A percentile compares a stretch with the other conserved stretches of the same genome.
Conservation (phyloP, 2,329 filamentous ascomycete species). For the Monilinia aucupariae region DNA sequence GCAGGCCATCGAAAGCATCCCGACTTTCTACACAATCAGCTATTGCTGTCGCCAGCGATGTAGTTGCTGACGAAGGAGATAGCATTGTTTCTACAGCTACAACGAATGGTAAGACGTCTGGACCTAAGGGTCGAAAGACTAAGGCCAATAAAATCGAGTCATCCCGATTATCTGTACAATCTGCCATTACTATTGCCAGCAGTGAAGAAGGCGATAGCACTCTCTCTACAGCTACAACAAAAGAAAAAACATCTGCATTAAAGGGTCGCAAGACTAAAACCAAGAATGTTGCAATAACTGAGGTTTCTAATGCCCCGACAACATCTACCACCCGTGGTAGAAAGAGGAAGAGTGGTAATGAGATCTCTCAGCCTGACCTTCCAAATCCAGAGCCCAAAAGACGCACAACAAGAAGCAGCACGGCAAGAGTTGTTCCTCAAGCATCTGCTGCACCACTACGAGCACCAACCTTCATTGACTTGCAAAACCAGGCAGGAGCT, state of each 20-base stretch:
- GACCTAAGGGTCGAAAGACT: slow-evolving; percentile 43
- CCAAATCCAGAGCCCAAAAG: slow-evolving; percentile 38
- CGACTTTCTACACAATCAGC: slow-evolving; percentile 57
- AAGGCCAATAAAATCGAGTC: slow-evolving; percentile 53
- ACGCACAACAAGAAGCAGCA: slow-evolving; percentile 34
- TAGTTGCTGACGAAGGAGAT: slow-evolving; percentile 45
- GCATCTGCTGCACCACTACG: slow-evolving; percentile 43
- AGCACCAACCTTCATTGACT: slow-evolving; percentile 47
- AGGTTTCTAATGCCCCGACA: slow-evolving; percentile 39
- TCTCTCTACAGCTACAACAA: slow-evolving; percentile 2
- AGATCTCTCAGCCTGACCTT: slow-evolving; percentile 17
- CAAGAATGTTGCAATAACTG: slow-evolving; percentile 51
- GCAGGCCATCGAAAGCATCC: slow-evolving; percentile 62
- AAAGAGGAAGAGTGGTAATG: slow-evolving; percentile 31
- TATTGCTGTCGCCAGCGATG: slow-evolving; percentile 47
- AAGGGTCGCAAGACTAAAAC: slow-evolving; percentile 34
- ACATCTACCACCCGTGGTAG: slow-evolving; percentile 28
- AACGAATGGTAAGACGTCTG: slow-evolving; percentile 53
- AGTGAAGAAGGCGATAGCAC: slow-evolving; percentile 55
- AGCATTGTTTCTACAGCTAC: slow-evolving; percentile 56
- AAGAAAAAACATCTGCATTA: not conserved
- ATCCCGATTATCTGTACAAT: slow-evolving; percentile 59
- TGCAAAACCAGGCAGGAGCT: slow-evolving; percentile 1
- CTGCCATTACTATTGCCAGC: slow-evolving; percentile 46
- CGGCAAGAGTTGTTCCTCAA: slow-evolving; percentile 44